Conservation (phyloP, 2,329 filamentous ascomycete species). For the Dothideomycetes sp. region DNA sequence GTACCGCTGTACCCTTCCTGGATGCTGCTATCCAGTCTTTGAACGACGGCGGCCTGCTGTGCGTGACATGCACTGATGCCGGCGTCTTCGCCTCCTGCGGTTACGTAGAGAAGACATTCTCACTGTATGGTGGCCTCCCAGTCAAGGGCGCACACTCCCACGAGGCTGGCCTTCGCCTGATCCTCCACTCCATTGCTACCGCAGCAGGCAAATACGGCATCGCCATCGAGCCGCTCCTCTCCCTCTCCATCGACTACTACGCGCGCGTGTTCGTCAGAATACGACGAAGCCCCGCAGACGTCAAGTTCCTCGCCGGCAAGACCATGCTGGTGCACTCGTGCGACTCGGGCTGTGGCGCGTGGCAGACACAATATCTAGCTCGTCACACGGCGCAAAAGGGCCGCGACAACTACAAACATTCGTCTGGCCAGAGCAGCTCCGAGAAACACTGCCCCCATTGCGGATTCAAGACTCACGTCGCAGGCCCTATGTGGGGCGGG, state of each 20-base stretch:
- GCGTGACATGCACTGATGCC: constrained; percentile 93
- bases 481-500: constrained; percentile 91
- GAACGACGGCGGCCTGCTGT: constrained; percentile 79
- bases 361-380: constrained; percentile 70
- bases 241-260: constrained; percentile 94
- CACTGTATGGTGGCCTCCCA: constrained; percentile 84
- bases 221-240: constrained; percentile 80
- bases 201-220: constrained; percentile 78
- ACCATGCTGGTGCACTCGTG: constrained; percentile 92
- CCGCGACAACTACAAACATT: constrained; percentile 62
- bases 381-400: constrained; percentile 53
- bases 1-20: constrained; percentile 83
- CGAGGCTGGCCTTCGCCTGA: constrained; percentile 77
- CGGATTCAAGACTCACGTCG: constrained; percentile 73
- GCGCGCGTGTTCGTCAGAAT: constrained; percentile 79
- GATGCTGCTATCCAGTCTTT: constrained; percentile 83
- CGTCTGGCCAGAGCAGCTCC: constrained; percentile 55
- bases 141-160: constrained; percentile 78
- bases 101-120: constrained; percentile 87
- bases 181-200: constrained; percentile 70
- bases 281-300: constrained; percentile 65
- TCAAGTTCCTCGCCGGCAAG: constrained; percentile 84
- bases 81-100: constrained; percentile 90
- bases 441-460: constrained; percentile 69
- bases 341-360: constrained; percentile 82